A percentile compares a stretch with the other conserved stretches of the same genome.
Conservation (phyloP, 768 basidiomycete species). For the Gelatoporia subvermispora region DNA sequence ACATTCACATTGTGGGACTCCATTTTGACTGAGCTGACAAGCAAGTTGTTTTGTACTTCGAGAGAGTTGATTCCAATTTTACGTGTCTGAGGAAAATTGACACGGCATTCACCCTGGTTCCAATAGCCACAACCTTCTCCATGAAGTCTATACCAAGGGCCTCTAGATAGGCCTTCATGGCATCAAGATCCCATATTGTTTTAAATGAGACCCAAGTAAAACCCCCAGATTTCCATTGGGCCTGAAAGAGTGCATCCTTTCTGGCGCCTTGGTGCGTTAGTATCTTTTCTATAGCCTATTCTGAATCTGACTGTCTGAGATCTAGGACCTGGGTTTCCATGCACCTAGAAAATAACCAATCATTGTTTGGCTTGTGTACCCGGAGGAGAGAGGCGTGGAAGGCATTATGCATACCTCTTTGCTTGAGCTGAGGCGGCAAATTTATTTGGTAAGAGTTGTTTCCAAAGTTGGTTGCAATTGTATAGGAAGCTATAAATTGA, state of each 20-base stretch:
- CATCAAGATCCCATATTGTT: not conserved
- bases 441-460: constrained; percentile 25
- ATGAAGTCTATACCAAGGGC: not conserved
- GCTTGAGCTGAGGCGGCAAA: constrained; percentile 22
- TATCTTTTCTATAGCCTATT: constrained; percentile 13
- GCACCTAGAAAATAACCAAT: constrained; percentile 32
- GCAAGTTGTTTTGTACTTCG: no score
- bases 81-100: no score
- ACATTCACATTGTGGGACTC: no score
- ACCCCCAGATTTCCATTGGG: constrained; percentile 4
- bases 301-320: constrained; percentile 12
- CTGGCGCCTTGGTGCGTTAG: not conserved
- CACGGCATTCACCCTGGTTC: no score
- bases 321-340: constrained; percentile 17
- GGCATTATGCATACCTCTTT: constrained; percentile 25
- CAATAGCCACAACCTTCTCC: no score
- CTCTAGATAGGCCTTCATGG: constrained; percentile 3
- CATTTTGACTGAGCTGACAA: no score
- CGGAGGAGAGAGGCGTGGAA: constrained; percentile 33
- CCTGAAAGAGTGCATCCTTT: constrained; percentile 1
- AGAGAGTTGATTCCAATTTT: no score
- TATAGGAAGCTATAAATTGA: constrained; percentile 35
- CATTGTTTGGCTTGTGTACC: constrained; percentile 26
- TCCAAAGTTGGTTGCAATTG: constrained; percentile 15
- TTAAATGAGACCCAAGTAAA: constrained; percentile 1